Conservation (phyloP, 768 basidiomycete genomes). For the Tulasnella calospora region DNA sequence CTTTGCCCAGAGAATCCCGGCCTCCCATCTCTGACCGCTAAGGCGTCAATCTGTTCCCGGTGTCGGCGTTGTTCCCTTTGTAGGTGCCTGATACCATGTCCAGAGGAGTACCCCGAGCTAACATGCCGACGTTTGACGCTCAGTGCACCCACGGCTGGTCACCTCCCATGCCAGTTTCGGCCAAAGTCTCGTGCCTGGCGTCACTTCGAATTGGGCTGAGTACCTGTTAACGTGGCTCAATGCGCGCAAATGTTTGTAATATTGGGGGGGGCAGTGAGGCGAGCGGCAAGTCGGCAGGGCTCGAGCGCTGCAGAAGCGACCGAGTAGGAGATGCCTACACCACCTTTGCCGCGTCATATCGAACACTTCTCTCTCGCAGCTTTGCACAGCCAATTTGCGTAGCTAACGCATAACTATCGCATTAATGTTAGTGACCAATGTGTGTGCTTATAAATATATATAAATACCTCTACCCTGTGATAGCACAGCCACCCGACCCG, state of each 20-base stretch:
- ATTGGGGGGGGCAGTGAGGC: background rate
- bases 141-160: background rate
- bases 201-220: background rate
- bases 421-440: background rate
- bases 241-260: background rate
- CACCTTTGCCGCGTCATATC: background rate
- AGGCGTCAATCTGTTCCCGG: background rate
- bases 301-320: too few species aligned
- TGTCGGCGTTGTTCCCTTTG: background rate
- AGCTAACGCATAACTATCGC: background rate
- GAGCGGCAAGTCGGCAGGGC: background rate
- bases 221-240: background rate
- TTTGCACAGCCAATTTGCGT: background rate
- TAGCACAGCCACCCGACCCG: conserved; percentile 17
- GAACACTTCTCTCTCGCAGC: background rate
- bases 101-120: background rate
- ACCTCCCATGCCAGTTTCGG: too few species aligned
- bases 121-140: background rate
- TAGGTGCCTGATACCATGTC: background rate
- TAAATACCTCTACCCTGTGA: conserved; percentile 11
- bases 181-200: too few species aligned
- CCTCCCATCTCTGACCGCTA: background rate
- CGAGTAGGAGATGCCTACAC: background rate
- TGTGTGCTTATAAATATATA: background rate
- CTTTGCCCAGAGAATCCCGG: background rate